Percentiles rank a stretch among this genome's conserved stretches.
phyloP scores from a whole-genome alignment of 2,329 filamentous ascomycete genomes.

The Pseudogymnoascus sp. region DNA sequence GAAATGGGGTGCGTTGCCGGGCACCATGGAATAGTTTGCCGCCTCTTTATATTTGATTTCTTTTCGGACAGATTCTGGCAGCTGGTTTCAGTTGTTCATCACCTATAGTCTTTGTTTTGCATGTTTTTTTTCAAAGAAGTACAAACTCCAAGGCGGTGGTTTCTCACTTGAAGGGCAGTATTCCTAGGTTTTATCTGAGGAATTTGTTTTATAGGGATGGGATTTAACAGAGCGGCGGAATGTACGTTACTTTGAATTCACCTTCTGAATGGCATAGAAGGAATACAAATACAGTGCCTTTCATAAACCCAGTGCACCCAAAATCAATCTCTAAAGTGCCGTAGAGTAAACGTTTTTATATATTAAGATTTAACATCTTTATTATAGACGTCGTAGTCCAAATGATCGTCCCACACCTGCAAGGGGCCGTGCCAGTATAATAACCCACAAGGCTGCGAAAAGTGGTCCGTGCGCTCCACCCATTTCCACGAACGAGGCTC shows the following conservation, averaged over 20 bases:
- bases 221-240: not conserved
- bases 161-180: not conserved
- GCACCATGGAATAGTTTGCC: not conserved
- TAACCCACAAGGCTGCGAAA: constrained; percentile 3
- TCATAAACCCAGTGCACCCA: not conserved
- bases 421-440: not conserved
- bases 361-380: not conserved
- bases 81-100: not conserved
- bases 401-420: not conserved
- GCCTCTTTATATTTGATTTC: not conserved
- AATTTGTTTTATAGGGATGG: not conserved
- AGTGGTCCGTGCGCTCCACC: not conserved
- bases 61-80: not conserved
- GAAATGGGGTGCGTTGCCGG: not conserved
- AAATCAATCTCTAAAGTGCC: not conserved
- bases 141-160: not conserved
- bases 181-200: not conserved
- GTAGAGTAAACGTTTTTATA: not conserved
- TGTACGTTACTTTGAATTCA: not conserved
- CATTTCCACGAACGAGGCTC: constrained; percentile 3
- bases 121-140: not conserved
- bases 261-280: not conserved
- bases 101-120: not conserved
- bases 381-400: not conserved
- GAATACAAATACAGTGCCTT: not conserved